Conservation (phyloP, 1,284 basidiomycete genomes). For the Ustilago nuda region DNA sequence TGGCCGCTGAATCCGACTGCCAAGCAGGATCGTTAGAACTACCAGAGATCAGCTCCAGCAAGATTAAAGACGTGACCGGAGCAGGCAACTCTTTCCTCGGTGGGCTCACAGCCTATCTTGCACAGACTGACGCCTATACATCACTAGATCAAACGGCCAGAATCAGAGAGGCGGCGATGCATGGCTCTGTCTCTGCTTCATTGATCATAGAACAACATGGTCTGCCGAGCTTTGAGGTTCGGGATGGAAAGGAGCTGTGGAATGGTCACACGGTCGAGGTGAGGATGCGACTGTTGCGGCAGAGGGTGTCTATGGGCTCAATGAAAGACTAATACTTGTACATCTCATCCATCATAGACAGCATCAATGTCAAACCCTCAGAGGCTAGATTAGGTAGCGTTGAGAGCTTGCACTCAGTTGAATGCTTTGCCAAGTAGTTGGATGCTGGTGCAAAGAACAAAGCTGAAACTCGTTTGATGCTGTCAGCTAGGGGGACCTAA, state of each 20-base stretch:
- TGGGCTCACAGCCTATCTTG: constrained; percentile 45
- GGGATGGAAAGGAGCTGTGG: constrained; percentile 38
- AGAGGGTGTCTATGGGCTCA: neutral
- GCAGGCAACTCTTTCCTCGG: constrained; percentile 58
- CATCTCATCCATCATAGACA: neutral
- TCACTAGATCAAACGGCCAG: constrained; percentile 9
- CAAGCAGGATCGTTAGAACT: neutral
- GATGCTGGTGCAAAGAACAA: neutral
- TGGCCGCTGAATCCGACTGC: neutral
- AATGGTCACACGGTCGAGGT: constrained; percentile 24
- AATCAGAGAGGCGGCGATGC: constrained; percentile 38
- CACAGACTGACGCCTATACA: constrained; percentile 10
- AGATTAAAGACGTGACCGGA: constrained; percentile 54
- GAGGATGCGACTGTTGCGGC: constrained; percentile 10
- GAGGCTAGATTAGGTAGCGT: neutral
- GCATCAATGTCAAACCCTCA: neutral
- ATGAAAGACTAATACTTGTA: neutral
- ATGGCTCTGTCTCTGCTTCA: constrained; percentile 51
- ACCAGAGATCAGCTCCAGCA: constrained; percentile 9
- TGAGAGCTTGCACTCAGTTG: neutral
- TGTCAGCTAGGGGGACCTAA: neutral
- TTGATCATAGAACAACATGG: constrained; percentile 56
- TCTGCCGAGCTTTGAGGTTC: constrained; percentile 32
- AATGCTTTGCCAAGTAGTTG: neutral
- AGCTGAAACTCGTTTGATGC: neutral